Percentiles rank a stretch among this genome's conserved stretches.
Evolutionary conservation across 495 filamentous ascomycete species (phyloP).

Genomic region (Astrothelium subdiscretum): DNA sequence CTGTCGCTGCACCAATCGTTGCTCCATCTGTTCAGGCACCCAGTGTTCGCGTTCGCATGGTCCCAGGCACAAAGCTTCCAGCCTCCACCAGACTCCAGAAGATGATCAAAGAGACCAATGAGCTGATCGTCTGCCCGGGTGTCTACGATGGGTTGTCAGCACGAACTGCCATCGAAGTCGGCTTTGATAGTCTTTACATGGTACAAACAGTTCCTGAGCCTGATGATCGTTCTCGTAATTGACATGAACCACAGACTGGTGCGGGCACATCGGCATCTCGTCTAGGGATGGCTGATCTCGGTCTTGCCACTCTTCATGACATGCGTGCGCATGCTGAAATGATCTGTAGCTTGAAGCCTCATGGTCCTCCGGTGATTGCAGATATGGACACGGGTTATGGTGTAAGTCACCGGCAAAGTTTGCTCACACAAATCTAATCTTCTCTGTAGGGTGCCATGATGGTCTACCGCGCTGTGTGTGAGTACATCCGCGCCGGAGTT

Average conservation of each 20-base stretch:
- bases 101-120: slow-evolving; percentile 3
- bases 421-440: neutral
- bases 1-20: neutral
- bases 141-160: slow-evolving; percentile 6
- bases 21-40: neutral
- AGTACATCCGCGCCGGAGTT: slow-evolving; percentile 56
- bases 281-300: slow-evolving; percentile 55
- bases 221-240: neutral
- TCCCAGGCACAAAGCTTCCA: neutral
- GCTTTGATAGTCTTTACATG: slow-evolving; percentile 7
- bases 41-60: neutral
- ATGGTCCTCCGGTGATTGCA: slow-evolving; percentile 48
- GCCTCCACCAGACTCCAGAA: neutral
- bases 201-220: neutral
- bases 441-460: slow-evolving; percentile 33
- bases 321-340: slow-evolving; percentile 55
- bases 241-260: slow-evolving; percentile 40
- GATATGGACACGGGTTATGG: slow-evolving; percentile 59
- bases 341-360: slow-evolving; percentile 50
- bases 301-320: slow-evolving; percentile 51
- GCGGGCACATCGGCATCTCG: slow-evolving; percentile 54
- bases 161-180: slow-evolving; percentile 5
- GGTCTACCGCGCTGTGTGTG: slow-evolving; percentile 50
- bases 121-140: slow-evolving; percentile 5
- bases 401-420: slow-evolving; percentile 28